These are phyloP conservation scores for Colletotrichum truncatum DNA, from an alignment of 2,329 filamentous ascomycete genomes.

Conservation along the genomic window DNA sequence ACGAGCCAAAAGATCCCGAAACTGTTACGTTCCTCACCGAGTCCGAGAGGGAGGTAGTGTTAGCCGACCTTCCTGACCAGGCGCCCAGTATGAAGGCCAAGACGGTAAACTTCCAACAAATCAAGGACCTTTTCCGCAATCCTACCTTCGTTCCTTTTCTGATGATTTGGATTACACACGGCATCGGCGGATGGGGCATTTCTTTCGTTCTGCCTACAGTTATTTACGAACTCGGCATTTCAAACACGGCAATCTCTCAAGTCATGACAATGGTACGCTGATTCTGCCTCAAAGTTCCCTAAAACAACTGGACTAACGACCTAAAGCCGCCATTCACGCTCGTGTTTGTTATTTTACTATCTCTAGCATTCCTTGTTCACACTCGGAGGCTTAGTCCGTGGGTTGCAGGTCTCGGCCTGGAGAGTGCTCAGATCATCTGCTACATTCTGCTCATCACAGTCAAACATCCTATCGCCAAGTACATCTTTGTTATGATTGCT, in stretches of 20 bases:
- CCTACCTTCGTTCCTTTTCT: conserved; percentile 36
- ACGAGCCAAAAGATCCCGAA: conserved; percentile 32
- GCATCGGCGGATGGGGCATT: conserved; percentile 40
- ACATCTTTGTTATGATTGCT: conserved; percentile 50
- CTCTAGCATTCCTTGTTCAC: conserved; percentile 35
- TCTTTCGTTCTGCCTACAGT: conserved; percentile 38
- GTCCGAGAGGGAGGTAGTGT: conserved; percentile 30
- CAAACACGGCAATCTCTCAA: conserved; percentile 37
- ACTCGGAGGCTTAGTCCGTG: conserved; percentile 34
- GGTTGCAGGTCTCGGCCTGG: conserved; percentile 38
- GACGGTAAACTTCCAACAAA: conserved; percentile 33
- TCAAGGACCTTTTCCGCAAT: conserved; percentile 33
- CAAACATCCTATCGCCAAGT: conserved; percentile 42
- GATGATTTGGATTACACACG: conserved; percentile 38
- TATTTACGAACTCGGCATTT: conserved; percentile 39
- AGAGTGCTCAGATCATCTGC: conserved; percentile 45
- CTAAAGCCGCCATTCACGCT: conserved; percentile 32
- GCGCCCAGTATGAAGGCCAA: conserved; percentile 35
- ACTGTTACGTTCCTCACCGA: conserved; percentile 35
- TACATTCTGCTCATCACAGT: conserved; percentile 50
- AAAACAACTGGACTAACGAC: not conserved
- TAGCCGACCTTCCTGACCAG: conserved; percentile 34
- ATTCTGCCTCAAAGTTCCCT: not conserved
- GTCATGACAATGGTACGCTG: conserved; percentile 37
- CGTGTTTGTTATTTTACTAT: conserved; percentile 37